Evolutionary conservation across 1,284 basidiomycete species (phyloP).

Genomic region (Pyrrhoderma noxium): DNA sequence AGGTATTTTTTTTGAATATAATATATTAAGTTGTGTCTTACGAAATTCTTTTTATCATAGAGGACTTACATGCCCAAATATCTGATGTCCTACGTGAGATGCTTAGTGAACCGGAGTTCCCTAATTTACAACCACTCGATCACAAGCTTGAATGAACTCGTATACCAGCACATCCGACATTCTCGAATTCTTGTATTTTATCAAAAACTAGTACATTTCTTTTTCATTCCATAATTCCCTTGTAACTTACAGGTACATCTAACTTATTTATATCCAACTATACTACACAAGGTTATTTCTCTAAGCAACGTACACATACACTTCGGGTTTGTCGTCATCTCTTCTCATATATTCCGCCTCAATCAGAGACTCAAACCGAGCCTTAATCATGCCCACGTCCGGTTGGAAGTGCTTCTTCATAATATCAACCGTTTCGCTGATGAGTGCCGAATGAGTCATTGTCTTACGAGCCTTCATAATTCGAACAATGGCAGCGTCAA

Average conservation of each 20-base stretch:
- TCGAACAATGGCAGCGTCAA: conserved; percentile 92
- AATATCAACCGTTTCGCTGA: conserved; percentile 70
- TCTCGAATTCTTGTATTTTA: too few relatives aligned
- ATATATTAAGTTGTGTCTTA: not conserved
- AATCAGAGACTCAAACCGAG: conserved; percentile 73
- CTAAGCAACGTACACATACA: conserved; percentile 78
- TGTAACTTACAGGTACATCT: too few relatives aligned
- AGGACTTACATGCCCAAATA: conserved; percentile 53
- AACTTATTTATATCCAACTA: conserved; percentile 15
- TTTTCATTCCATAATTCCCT: not conserved
- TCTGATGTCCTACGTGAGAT: conserved; percentile 52
- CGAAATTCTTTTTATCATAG: conserved; percentile 31
- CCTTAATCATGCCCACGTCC: conserved; percentile 73
- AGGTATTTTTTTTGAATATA: conserved; percentile 26
- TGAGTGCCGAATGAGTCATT: conserved; percentile 69
- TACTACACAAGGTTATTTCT: too few relatives aligned
- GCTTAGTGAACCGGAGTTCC: conserved; percentile 45
- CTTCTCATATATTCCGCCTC: conserved; percentile 83
- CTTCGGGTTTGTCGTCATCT: conserved; percentile 61
- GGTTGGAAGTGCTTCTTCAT: conserved; percentile 77
- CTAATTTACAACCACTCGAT: conserved; percentile 13
- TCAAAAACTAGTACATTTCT: conserved; percentile 16
- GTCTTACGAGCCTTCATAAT: conserved; percentile 92
- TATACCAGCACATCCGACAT: too few relatives aligned
- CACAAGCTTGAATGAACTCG: not conserved